phyloP scores from a whole-genome alignment of 2,329 filamentous ascomycete species.

The Coniella lustricola region DNA sequence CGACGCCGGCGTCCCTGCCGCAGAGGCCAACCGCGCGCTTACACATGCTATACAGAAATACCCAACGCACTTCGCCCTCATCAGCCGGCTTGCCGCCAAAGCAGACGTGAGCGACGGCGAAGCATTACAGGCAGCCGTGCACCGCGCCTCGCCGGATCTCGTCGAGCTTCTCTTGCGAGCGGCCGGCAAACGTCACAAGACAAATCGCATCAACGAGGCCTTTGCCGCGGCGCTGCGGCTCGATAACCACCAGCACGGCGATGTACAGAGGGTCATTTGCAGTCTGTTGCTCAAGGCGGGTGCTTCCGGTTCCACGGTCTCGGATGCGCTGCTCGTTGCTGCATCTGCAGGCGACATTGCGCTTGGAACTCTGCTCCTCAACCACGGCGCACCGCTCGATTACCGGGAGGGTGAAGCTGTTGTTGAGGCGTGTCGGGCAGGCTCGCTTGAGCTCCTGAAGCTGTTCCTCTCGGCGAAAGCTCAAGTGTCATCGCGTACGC shows the following conservation, averaged over 20 bases:
- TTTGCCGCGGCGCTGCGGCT: slow-evolving; percentile 38
- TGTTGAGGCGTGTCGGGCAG: slow-evolving; percentile 46
- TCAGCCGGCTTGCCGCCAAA: slow-evolving; percentile 36
- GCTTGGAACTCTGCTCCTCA: slow-evolving; percentile 43
- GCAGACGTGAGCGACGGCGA: slow-evolving; percentile 46
- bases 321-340: slow-evolving; percentile 42
- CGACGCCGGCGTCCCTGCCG: slow-evolving; percentile 38
- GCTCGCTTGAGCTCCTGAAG: slow-evolving; percentile 40
- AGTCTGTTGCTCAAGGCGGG: slow-evolving; percentile 38
- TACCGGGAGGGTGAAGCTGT: slow-evolving; percentile 46
- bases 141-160: slow-evolving; percentile 37
- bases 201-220: slow-evolving; percentile 32
- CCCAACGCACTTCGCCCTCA: slow-evolving; percentile 41
- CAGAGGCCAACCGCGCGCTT: slow-evolving; percentile 45
- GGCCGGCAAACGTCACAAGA: slow-evolving; percentile 27
- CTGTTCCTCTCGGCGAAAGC: slow-evolving; percentile 40
- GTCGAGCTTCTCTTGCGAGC: slow-evolving; percentile 35
- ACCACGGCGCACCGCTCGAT: slow-evolving; percentile 44
- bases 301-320: slow-evolving; percentile 37
- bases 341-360: slow-evolving; percentile 46
- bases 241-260: slow-evolving; percentile 25
- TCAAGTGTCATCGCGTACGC: slow-evolving; percentile 32
- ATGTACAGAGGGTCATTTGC: slow-evolving; percentile 36
- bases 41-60: slow-evolving; percentile 42
- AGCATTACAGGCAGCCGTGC: slow-evolving; percentile 39